phyloP scores from a whole-genome alignment of 2,329 filamentous ascomycete species.

The Emericellopsis cladophorae region DNA sequence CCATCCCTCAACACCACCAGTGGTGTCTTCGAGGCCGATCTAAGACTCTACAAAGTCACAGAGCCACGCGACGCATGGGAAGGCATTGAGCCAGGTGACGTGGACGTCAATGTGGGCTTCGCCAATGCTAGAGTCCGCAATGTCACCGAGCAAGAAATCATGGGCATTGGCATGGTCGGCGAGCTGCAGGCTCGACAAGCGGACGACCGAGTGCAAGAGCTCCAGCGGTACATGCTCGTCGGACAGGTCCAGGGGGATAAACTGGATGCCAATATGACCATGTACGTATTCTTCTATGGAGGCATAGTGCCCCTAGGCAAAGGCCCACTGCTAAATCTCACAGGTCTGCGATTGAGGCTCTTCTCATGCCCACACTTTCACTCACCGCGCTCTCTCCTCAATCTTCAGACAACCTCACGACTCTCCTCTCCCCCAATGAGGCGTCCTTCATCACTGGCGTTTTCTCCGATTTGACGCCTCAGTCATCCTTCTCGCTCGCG shows the following conservation, averaged over 20 bases:
- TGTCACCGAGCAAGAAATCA: slow-evolving; percentile 11
- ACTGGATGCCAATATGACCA: slow-evolving; percentile 41
- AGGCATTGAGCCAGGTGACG: slow-evolving; percentile 35
- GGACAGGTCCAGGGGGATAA: slow-evolving; percentile 50
- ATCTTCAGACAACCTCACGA: slow-evolving; percentile 38
- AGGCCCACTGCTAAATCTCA: not conserved
- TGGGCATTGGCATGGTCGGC: slow-evolving; percentile 11
- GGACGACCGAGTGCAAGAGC: slow-evolving; percentile 22
- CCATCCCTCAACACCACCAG: slow-evolving; percentile 53
- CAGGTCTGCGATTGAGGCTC: slow-evolving; percentile 45
- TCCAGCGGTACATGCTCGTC: slow-evolving; percentile 56
- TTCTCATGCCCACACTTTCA: slow-evolving; percentile 57
- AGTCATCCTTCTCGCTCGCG: slow-evolving; percentile 36
- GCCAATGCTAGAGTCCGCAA: slow-evolving; percentile 33
- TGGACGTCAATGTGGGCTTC: slow-evolving; percentile 40
- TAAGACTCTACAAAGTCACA: slow-evolving; percentile 61
- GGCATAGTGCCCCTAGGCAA: too few species aligned
- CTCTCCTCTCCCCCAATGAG: slow-evolving; percentile 56
- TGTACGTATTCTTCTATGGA: slow-evolving; percentile 32
- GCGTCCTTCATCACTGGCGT: slow-evolving; percentile 60
- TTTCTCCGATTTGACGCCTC: slow-evolving; percentile 46
- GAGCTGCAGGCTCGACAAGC: not conserved
- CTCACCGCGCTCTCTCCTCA: slow-evolving; percentile 42
- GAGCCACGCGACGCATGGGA: slow-evolving; percentile 40
- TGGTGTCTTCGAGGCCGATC: slow-evolving; percentile 64